A percentile compares a stretch with the other conserved stretches of the same genome.
Evolutionary conservation across 495 filamentous ascomycete genomes (phyloP).

Genomic region (Lasiosphaeriaceae sp.): DNA sequence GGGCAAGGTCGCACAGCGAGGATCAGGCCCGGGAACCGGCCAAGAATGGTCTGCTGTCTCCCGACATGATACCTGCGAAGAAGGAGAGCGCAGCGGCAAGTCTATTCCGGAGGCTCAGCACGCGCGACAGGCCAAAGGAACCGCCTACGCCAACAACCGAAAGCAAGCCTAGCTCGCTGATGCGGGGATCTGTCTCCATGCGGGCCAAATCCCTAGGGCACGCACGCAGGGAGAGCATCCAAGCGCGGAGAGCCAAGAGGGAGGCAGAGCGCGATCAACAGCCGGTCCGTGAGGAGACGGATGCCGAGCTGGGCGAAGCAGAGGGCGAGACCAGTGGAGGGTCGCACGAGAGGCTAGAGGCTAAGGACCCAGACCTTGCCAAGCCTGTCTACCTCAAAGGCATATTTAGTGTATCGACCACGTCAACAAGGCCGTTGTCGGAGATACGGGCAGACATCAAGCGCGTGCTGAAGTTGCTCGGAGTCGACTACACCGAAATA

Average conservation of each 20-base stretch:
- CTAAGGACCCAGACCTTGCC: slow-evolving; percentile 57
- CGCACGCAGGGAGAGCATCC: slow-evolving; percentile 83
- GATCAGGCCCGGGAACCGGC: slow-evolving; percentile 78
- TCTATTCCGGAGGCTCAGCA: slow-evolving; percentile 88
- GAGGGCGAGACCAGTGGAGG: slow-evolving; percentile 41
- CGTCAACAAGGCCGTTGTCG: slow-evolving; percentile 81
- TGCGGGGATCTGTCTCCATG: slow-evolving; percentile 53
- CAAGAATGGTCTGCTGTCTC: slow-evolving; percentile 64
- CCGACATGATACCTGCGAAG: slow-evolving; percentile 60
- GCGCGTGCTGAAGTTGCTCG: slow-evolving; percentile 77
- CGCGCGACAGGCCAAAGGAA: slow-evolving; percentile 63
- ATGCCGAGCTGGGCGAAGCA: slow-evolving; percentile 41
- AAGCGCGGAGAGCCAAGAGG: slow-evolving; percentile 64
- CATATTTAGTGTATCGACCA: slow-evolving; percentile 95
- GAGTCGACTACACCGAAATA: slow-evolving; percentile 89
- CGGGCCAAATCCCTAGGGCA: slow-evolving; percentile 90
- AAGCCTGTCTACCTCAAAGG: slow-evolving; percentile 97
- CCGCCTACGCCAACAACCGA: slow-evolving; percentile 33
- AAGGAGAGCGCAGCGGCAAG: slow-evolving; percentile 86
- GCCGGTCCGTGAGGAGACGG: slow-evolving; percentile 73
- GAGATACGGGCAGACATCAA: slow-evolving; percentile 90
- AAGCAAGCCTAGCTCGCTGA: slow-evolving; percentile 30
- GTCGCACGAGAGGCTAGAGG: slow-evolving; percentile 46
- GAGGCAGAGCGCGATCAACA: slow-evolving; percentile 44
- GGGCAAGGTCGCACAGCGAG: slow-evolving; percentile 91